Percentiles rank a stretch among this genome's conserved stretches.
phyloP scores from a whole-genome alignment of 1,284 basidiomycete genomes.

The Hemileia vastatrix region DNA sequence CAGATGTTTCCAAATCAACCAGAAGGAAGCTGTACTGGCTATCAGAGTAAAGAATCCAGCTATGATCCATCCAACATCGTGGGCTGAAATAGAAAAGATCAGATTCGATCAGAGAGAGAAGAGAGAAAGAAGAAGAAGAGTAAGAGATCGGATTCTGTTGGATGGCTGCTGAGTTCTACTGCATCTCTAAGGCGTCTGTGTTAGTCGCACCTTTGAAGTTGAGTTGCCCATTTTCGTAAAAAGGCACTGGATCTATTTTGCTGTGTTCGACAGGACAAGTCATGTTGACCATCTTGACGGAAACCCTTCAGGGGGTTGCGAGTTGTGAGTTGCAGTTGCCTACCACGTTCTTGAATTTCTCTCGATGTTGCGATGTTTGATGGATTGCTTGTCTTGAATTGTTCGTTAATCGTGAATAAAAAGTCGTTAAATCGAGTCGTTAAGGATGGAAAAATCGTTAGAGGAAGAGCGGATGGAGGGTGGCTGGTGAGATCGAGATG shows the following conservation, averaged over 20 bases:
- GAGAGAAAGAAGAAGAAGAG: background rate
- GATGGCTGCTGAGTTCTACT: too few relatives aligned
- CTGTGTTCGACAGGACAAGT: constrained; percentile 11
- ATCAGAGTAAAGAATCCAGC: constrained; percentile 55
- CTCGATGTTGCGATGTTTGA: too few relatives aligned
- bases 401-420: too few relatives aligned
- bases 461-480: too few relatives aligned
- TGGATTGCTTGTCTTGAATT: too few relatives aligned
- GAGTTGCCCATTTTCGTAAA: constrained; percentile 56
- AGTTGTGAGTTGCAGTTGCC: too few relatives aligned
- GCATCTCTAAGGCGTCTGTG: too few relatives aligned
- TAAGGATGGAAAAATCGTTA: too few relatives aligned
- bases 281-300: constrained; percentile 12
- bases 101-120: background rate
- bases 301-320: too few relatives aligned
- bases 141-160: background rate
- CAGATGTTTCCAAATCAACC: constrained; percentile 63
- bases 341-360: too few relatives aligned
- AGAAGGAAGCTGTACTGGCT: constrained; percentile 55
- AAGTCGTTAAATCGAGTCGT: too few relatives aligned
- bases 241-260: constrained; percentile 38
- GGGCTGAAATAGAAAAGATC: constrained; percentile 19
- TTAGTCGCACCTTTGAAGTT: constrained; percentile 57
- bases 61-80: constrained; percentile 59
- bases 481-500: too few relatives aligned